These are phyloP conservation scores for Phanerodontia chrysosporium DNA, from an alignment of 768 basidiomycete species.

Conservation along the genomic window DNA sequence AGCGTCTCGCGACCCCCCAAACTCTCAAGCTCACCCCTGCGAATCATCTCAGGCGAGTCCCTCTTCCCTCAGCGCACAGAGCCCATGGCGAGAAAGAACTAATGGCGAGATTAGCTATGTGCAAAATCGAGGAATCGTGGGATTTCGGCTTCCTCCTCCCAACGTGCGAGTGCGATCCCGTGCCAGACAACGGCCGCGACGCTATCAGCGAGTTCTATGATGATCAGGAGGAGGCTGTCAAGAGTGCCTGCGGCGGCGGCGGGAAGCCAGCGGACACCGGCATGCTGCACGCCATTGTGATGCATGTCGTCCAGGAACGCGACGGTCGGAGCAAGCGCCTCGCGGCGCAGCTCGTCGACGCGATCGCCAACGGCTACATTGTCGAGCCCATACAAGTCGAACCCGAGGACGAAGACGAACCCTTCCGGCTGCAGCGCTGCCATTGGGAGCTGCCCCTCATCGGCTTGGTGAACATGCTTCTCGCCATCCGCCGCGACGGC, in stretches of 20 bases:
- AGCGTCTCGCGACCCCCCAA: too few species aligned
- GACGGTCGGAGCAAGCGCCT: neutral
- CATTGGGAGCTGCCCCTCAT: neutral
- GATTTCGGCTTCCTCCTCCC: neutral
- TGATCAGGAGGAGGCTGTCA: neutral
- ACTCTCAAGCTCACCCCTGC: too few species aligned
- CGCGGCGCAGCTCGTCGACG: neutral
- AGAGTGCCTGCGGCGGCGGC: neutral
- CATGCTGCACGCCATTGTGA: neutral
- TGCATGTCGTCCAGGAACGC: neutral
- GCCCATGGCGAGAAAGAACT: too few species aligned
- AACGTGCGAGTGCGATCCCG: neutral
- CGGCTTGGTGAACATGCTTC: neutral
- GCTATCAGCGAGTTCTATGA: neutral
- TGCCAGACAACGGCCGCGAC: too few species aligned
- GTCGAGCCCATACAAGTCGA: neutral
- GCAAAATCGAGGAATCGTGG: neutral
- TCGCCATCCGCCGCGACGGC: neutral
- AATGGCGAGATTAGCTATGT: neutral
- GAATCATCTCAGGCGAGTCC: too few species aligned
- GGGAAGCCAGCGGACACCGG: neutral
- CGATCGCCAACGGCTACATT: neutral
- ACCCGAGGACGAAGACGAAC: neutral
- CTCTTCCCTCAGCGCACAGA: too few species aligned
- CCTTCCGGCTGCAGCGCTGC: neutral